Evolutionary conservation across 495 filamentous ascomycete species (phyloP), one percentile per base, ranked within the genome.

Genomic region (Penicillium steckii): DNA sequence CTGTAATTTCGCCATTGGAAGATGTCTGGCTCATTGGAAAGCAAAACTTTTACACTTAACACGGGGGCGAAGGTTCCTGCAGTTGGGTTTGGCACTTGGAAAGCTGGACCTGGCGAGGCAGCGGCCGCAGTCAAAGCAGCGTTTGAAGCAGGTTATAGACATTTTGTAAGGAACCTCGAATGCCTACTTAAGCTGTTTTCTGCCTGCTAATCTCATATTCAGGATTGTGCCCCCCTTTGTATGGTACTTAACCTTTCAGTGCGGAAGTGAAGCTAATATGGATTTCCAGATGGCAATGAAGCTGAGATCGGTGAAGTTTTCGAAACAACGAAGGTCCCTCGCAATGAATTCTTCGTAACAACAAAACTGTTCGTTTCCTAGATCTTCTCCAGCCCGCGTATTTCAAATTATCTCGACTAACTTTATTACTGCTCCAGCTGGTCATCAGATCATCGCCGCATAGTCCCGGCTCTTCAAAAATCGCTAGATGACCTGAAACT

Each of bases 51-150:
- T 66, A 81, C 78, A 41, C 77, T 90, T 50, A 90, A 90, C 69
- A 88, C 74, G 37, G 85, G 85, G 53, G 70, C 73, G 30, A 67
- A 76, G 24, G 87, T 90, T 52, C 86, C 86, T 27, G 82, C 85
- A 40, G 56, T 89, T 10, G 86, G 86, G 3, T 74, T 89, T 23
- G 86, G 86, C 65, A 82, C 58, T 53, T 82, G 50, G 37, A 64
- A 67, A 37, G 58, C 64, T 33, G 61, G 47, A 1, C 63, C 63
- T 24, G 57, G 57, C 2, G 63, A 66, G 12, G 63, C 63, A 19
- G 56, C 53, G 3, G 43, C 52, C 8, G 68, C 70, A 4, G 69
- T 73, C 25, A 37, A 59, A 44, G 59, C 67, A 26, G 70, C 71
- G 8, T 57, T 75, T 25, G 67, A 79, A 37, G 70, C 70, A 0